phyloP scores from a whole-genome alignment of 331 rosid genomes.

The Telfairia occidentalis region DNA sequence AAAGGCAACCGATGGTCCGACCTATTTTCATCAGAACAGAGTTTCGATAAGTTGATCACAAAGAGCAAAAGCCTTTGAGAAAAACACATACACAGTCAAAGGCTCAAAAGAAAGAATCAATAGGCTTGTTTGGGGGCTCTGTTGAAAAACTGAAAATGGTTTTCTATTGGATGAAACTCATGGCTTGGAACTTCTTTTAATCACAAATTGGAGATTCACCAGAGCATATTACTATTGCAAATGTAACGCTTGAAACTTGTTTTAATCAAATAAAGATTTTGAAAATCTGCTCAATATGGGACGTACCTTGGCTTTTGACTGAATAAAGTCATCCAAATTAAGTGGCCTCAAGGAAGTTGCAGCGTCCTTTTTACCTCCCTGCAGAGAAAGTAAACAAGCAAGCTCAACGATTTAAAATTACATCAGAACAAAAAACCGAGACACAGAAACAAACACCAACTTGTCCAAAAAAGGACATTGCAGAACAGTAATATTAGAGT shows the following conservation, averaged over 20 bases:
- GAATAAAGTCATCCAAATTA: slow-evolving; percentile 65
- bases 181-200: background rate
- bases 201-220: background rate
- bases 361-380: slow-evolving; percentile 27
- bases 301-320: slow-evolving; percentile 71
- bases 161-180: background rate
- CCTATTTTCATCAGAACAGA: slow-evolving; percentile 27
- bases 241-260: background rate
- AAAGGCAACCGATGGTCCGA: slow-evolving; percentile 86
- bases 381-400: slow-evolving; percentile 3
- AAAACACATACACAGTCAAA: background rate
- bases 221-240: background rate
- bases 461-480: background rate
- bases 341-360: slow-evolving; percentile 43
- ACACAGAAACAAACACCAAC: background rate
- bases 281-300: background rate
- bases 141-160: background rate
- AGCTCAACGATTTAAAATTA: background rate
- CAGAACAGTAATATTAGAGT: background rate
- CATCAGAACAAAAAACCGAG: background rate
- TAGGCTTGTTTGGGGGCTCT: background rate
- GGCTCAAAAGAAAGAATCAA: background rate
- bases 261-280: background rate
- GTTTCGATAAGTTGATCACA: background rate
- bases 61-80: background rate